These are phyloP conservation scores for Cucumis cinereus DNA, from an alignment of 306 rosid species.

Conservation along the genomic window DNA sequence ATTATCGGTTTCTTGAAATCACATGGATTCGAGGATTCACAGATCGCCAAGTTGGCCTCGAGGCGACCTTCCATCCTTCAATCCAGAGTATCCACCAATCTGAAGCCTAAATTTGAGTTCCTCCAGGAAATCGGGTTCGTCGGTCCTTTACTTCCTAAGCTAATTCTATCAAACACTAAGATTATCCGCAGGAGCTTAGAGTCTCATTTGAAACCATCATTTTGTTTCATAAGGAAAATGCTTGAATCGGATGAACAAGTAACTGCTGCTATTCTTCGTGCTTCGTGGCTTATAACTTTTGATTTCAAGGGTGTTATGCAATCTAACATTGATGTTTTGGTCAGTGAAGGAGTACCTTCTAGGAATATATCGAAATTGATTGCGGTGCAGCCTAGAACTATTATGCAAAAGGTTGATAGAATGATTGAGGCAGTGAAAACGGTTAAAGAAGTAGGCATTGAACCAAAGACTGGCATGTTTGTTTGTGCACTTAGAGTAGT, in stretches of 20 bases:
- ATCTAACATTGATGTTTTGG: slow-evolving; percentile 7
- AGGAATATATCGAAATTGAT: not conserved
- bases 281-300: not conserved
- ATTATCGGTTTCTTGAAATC: too few species aligned
- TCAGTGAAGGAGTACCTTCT: slow-evolving; percentile 5
- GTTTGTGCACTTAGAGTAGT: not conserved
- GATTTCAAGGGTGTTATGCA: not conserved
- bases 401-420: not conserved
- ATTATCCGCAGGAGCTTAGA: not conserved
- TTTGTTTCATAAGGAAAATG: not conserved
- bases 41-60: too few species aligned
- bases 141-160: not conserved
- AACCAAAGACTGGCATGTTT: not conserved
- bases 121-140: not conserved
- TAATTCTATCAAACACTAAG: not conserved
- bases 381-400: not conserved
- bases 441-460: not conserved
- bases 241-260: not conserved
- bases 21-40: too few species aligned
- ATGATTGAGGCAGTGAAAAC: not conserved
- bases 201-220: slow-evolving; percentile 8
- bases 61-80: too few species aligned
- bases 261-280: not conserved
- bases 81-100: not conserved
- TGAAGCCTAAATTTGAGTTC: slow-evolving; percentile 1